These are phyloP conservation scores for Debaryomyces sp. DNA, from an alignment of 1,139 yeast genomes.

Conservation along the genomic window DNA sequence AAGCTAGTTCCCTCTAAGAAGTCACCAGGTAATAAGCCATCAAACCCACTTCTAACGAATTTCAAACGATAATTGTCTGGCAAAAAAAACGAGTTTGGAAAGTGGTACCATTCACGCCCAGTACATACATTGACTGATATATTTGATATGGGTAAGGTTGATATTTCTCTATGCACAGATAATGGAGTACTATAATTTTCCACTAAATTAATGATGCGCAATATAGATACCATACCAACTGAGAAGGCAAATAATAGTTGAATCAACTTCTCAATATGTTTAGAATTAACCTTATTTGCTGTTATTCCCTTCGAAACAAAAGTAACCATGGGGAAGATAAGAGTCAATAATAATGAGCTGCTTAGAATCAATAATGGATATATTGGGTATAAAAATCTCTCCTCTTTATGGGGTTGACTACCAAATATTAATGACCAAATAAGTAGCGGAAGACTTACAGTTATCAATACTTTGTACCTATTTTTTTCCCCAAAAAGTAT, in stretches of 20 bases:
- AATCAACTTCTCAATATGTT: constrained; percentile 2
- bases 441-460: constrained; percentile 38
- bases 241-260: constrained; percentile 15
- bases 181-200: constrained; percentile 67
- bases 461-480: constrained; percentile 12
- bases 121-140: constrained; percentile 63
- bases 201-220: constrained; percentile 44
- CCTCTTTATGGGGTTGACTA: constrained; percentile 90
- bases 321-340: constrained; percentile 19
- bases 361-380: constrained; percentile 69
- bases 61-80: constrained; percentile 60
- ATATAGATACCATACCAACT: constrained; percentile 37
- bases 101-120: constrained; percentile 95
- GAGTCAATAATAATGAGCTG: constrained; percentile 58
- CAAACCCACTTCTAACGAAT: constrained; percentile 77
- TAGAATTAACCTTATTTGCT: constrained; percentile 5
- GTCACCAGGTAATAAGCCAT: constrained; percentile 88
- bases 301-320: constrained; percentile 7
- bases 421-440: constrained; percentile 72
- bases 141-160: constrained; percentile 11
- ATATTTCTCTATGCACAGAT: constrained; percentile 15
- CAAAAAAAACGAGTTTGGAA: constrained; percentile 83
- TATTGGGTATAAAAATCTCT: constrained; percentile 83
- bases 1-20: constrained; percentile 51
- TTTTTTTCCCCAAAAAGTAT: constrained; percentile 17